Evolutionary conservation across 345 rosid genomes (phyloP).

Genomic region (Orychophragmus violaceus): DNA sequence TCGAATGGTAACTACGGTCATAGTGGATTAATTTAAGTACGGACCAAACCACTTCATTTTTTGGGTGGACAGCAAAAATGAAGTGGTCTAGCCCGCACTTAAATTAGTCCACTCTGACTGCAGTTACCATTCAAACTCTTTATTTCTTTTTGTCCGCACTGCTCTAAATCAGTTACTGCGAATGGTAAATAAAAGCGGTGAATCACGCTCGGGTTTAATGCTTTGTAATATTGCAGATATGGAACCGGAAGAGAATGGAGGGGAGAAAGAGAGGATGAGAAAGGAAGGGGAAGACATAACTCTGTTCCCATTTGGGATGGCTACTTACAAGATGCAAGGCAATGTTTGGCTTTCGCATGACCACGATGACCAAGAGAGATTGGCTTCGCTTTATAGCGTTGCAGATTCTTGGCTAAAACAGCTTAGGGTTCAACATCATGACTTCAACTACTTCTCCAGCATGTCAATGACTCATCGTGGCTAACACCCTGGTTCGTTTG

Average conservation of each 20-base stretch:
- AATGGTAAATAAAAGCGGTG: too few species aligned
- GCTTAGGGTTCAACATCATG: constrained; percentile 89
- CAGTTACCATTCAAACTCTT: too few species aligned
- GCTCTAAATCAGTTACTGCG: too few species aligned
- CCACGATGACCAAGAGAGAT: constrained; percentile 68
- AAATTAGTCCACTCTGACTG: too few species aligned
- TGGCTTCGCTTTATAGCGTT: constrained; percentile 71
- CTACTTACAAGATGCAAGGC: constrained; percentile 97
- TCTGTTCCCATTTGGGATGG: constrained; percentile 74
- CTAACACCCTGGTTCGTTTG: constrained; percentile 30
- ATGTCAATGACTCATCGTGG: constrained; percentile 44
- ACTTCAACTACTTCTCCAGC: constrained; percentile 79
- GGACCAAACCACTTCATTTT: too few species aligned
- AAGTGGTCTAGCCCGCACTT: too few species aligned
- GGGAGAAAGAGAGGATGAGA: constrained; percentile 35
- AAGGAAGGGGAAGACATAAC: constrained; percentile 61
- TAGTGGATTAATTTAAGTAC: too few species aligned
- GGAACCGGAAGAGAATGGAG: constrained; percentile 53
- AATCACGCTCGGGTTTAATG: not conserved
- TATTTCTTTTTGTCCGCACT: too few species aligned
- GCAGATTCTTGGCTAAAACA: constrained; percentile 99
- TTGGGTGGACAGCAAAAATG: too few species aligned
- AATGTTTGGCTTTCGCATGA: constrained; percentile 77
- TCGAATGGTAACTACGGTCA: too few species aligned
- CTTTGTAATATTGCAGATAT: constrained; percentile 15